Conservation (phyloP, 2,329 filamentous ascomycete genomes). For the Cladophialophora carrionii region DNA sequence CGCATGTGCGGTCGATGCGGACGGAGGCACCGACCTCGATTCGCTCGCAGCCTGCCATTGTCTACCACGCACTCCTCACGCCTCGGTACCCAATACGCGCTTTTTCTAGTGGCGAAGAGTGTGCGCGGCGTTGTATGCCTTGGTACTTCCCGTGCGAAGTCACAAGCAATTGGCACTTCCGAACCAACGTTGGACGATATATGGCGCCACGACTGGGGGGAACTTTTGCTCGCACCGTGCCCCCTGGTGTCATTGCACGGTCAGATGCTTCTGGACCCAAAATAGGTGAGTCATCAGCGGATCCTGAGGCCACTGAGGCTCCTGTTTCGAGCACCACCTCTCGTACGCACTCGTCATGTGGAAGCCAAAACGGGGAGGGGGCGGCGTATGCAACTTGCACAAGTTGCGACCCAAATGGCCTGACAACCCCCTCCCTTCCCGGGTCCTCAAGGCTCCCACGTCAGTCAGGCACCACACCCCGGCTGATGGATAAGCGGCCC, state of each 20-base stretch:
- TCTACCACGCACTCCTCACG: background rate
- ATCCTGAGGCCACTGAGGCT: slow-evolving; percentile 1
- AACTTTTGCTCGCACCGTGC: slow-evolving; percentile 10
- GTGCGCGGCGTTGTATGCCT: no score
- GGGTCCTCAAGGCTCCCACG: slow-evolving; percentile 15
- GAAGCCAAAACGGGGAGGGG: slow-evolving; percentile 11
- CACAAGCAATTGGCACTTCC: background rate
- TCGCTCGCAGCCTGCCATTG: background rate
- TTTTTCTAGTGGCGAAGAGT: background rate
- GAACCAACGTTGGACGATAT: background rate
- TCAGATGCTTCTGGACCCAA: slow-evolving; percentile 7
- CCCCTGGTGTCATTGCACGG: background rate
- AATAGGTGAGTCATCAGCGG: slow-evolving; percentile 13
- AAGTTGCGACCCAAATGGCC: slow-evolving; percentile 8
- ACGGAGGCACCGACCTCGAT: background rate
- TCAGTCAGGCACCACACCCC: slow-evolving; percentile 11
- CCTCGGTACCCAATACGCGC: slow-evolving; percentile 2
- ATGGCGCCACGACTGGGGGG: slow-evolving; percentile 4
- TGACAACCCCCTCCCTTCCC: background rate
- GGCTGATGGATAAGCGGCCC: slow-evolving; percentile 5
- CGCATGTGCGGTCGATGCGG: background rate
- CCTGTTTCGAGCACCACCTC: background rate
- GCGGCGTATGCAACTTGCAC: background rate
- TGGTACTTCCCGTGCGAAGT: background rate
- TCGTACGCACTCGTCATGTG: slow-evolving; percentile 12